Percentiles rank a stretch among this genome's conserved stretches.
phyloP scores from a whole-genome alignment of 1,139 yeast genomes.

The Kodamaea anthophila region DNA sequence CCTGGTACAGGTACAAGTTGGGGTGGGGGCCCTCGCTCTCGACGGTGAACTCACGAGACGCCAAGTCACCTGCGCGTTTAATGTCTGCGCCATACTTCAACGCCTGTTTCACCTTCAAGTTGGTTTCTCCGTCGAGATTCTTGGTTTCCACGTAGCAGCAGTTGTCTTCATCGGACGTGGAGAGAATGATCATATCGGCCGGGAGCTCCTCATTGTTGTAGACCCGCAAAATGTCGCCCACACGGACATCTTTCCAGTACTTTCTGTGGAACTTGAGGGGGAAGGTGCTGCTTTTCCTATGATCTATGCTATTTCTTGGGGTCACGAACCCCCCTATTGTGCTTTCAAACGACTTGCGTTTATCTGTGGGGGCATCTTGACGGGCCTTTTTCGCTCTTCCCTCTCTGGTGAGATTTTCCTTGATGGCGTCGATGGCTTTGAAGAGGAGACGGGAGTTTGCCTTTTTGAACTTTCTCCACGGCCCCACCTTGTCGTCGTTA shows the following conservation, averaged over 20 bases:
- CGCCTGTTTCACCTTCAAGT: slow-evolving; percentile 48
- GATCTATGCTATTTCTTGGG: slow-evolving; percentile 7
- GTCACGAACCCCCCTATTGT: slow-evolving; percentile 11
- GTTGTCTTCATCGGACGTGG: slow-evolving; percentile 49
- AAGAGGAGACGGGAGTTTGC: slow-evolving; percentile 30
- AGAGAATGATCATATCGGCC: slow-evolving; percentile 46
- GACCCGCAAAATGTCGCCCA: slow-evolving; percentile 49
- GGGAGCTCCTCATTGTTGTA: slow-evolving; percentile 55
- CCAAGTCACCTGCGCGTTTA: slow-evolving; percentile 39
- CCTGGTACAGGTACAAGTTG: slow-evolving; percentile 49
- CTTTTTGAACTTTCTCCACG: slow-evolving; percentile 60
- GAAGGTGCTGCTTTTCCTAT: slow-evolving; percentile 1
- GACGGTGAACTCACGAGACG: slow-evolving; percentile 33
- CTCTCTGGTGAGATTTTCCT: slow-evolving; percentile 29
- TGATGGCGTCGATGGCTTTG: slow-evolving; percentile 22
- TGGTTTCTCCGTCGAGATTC: slow-evolving; percentile 58
- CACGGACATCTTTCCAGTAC: slow-evolving; percentile 50
- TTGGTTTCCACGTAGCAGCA: slow-evolving; percentile 55
- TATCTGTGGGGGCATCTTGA: slow-evolving; percentile 13
- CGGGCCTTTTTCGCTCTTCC: slow-evolving; percentile 31
- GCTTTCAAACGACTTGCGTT: slow-evolving; percentile 33
- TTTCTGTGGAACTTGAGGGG: slow-evolving; percentile 28
- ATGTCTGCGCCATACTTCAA: slow-evolving; percentile 37
- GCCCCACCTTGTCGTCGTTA: slow-evolving; percentile 42
- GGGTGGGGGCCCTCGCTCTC: slow-evolving; percentile 55